Base-by-base conservation (phyloP, 768 basidiomycete genomes). In the Pleurotus citrinopileatus region DNA sequence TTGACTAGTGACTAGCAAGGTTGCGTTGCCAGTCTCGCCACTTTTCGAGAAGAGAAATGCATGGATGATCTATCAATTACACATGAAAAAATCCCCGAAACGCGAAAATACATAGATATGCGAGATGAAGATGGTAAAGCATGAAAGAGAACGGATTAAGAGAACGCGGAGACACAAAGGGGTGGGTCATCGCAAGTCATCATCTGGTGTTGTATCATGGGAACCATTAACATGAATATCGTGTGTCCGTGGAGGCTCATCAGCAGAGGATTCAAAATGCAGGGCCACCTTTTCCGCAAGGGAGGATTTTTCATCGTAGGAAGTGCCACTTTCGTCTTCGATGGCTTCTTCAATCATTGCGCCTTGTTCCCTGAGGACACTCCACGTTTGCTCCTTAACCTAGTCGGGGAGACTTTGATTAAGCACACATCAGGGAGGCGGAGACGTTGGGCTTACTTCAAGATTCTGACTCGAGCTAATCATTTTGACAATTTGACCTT, bases 381-480 rank as follows among this genome's bases (percentile, higher is more conserved):
- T 64, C 75, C 82, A 89, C 22, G 84, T 75, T 23, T 67, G 67
- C 48, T 89, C 86, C 48, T 81, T 77, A 20, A 85, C 76, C 82
- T 84, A 45, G 15, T 25, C 5, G 22, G 22, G 37, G 4, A 7
- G 20, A 55, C 20, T 53, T 53, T 29, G 37, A 36, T 7, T 26
- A 42, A 23, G 28, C 23, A 20, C 53, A n/a, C n/a, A n/a, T n/a
- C n/a, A n/a, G n/a, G n/a, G n/a, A 34, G 19, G 22, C 42, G 17
- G 28, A 42, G 37, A 17, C 29, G 47, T 29, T 22, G 61, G 64
- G 19, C 52, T n/a, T 57, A 83, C 85, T 55, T 84, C 81, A 28
- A 92, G 77, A 62, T 95, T 95, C 66, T 94, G 87, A 2, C 86
- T 89, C 7, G 83, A 78, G 58, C 83, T 82, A 54, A 96, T 77